phyloP scores from a whole-genome alignment of 179 eudicot genomes.

The Beta lomatogona region DNA sequence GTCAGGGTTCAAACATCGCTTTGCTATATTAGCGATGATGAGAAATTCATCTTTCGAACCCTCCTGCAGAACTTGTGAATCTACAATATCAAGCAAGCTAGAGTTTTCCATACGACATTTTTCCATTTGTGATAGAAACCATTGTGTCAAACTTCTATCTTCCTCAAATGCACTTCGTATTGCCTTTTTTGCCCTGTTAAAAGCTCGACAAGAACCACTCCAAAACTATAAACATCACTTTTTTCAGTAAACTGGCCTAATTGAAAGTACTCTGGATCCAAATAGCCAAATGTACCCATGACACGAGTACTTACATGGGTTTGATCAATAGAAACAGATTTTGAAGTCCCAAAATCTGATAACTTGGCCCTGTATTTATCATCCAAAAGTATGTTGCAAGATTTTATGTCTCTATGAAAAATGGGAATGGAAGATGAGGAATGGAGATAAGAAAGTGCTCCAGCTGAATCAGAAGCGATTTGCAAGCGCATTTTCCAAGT shows the following conservation, averaged over 20 bases:
- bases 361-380: slow-evolving; percentile 39
- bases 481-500: slow-evolving; percentile 45
- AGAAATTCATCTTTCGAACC: slow-evolving; percentile 8
- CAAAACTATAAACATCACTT: slow-evolving; percentile 57
- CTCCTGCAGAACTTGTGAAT: slow-evolving; percentile 34
- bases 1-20: slow-evolving; percentile 35
- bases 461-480: slow-evolving; percentile 44
- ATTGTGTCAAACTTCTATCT: slow-evolving; percentile 37
- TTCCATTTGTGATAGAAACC: slow-evolving; percentile 36
- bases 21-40: slow-evolving; percentile 40
- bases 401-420: slow-evolving; percentile 47
- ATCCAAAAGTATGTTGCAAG: slow-evolving; percentile 45
- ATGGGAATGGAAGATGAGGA: slow-evolving; percentile 34
- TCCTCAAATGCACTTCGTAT: slow-evolving; percentile 28
- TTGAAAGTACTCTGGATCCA: slow-evolving; percentile 46
- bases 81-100: slow-evolving; percentile 34
- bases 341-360: slow-evolving; percentile 46
- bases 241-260: slow-evolving; percentile 43
- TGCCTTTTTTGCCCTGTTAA: slow-evolving; percentile 51
- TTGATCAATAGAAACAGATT: slow-evolving; percentile 33
- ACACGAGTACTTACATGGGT: slow-evolving; percentile 40
- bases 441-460: slow-evolving; percentile 43
- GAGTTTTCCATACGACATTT: slow-evolving; percentile 29
- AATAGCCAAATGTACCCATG: slow-evolving; percentile 43
- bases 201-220: slow-evolving; percentile 60